Evolutionary conservation across 148 eudicot species (phyloP), one percentile per base, ranked within the genome.

Genomic region (Beta vulgaris): DNA sequence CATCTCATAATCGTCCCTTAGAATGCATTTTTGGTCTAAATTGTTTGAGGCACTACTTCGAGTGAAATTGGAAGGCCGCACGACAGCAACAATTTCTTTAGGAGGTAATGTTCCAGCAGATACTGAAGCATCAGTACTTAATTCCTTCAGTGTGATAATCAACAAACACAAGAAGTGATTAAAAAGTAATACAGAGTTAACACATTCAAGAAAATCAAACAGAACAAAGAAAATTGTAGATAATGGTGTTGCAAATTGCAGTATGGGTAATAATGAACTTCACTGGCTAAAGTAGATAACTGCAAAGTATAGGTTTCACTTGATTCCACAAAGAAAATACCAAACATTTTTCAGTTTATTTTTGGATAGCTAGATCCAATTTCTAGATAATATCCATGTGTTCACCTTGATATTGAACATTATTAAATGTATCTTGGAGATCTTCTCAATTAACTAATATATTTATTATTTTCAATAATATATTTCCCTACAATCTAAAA

Each of bases 21-120:
- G 65, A 36, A 92, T 87, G 75, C 75, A 82, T 65, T 87, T 92
- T 44, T 88, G 90, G 69, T 89, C 83, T 69, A 91, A 44, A 31
- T 28, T 68, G 39, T 80, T 81, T 16, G 76, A 40, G 11, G 16
- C 25, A 72, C 51, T 31, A 19, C 78, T 70, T 62, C 84, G 61
- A 82, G 32, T 54, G 54, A 73, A 90, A 65, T 76, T 70, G 7
- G 81, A 76, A 57, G 94, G 94, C 23, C 94, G 89, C 51, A 92
- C 32, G 44, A 92, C 84, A 65, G 91, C 97, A 64, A 82, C 85
- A 59, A 90, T 69, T 76, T 88, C 84, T 75, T 73, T 81, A 1
- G 89, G 94, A 67, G 86, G 82, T 59, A 36, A 59, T 73, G 78
- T 70, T 37, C 92, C 91, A 66, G 92, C 92, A 68, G 73, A 69